Conservation (phyloP, 176 grass and related monocot genomes). For the Juncus inflexus region DNA sequence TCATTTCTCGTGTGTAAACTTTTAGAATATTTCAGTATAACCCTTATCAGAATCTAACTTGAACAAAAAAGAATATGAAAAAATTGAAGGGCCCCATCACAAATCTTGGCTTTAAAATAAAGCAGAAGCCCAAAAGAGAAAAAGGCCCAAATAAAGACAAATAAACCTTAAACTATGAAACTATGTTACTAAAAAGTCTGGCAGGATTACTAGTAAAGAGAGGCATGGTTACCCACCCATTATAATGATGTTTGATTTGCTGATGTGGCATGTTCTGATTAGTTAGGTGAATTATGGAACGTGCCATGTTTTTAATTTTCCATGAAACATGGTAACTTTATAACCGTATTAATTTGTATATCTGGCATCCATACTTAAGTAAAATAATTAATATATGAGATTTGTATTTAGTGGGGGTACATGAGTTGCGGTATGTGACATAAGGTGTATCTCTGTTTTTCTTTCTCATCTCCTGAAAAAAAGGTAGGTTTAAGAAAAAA, state of each 20-base stretch:
- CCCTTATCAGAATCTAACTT: constrained; percentile 28
- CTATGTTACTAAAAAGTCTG: constrained; percentile 59
- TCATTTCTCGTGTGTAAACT: too few relatives aligned
- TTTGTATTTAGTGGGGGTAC: constrained; percentile 15
- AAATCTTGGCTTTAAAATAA: constrained; percentile 49
- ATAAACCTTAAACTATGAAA: constrained; percentile 77
- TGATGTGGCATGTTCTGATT: constrained; percentile 16
- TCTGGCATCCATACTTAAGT: constrained; percentile 33
- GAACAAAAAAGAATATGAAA: constrained; percentile 34
- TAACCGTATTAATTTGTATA: constrained; percentile 27
- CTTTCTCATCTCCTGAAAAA: constrained; percentile 17
- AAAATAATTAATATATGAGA: constrained; percentile 8
- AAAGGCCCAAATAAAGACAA: constrained; percentile 35
- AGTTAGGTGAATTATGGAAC: background rate
- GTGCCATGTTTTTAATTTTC: background rate
- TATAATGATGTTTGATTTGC: constrained; percentile 61
- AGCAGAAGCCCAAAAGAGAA: constrained; percentile 34
- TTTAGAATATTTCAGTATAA: constrained; percentile 4
- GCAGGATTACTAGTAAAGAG: constrained; percentile 59
- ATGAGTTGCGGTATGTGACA: constrained; percentile 24
- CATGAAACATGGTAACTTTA: constrained; percentile 46
- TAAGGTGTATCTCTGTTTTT: constrained; percentile 23
- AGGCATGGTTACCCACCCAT: constrained; percentile 37
- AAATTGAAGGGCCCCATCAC: constrained; percentile 15
- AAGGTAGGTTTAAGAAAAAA: background rate